phyloP scores from a whole-genome alignment of 305 asterid species.

The Petunia hybrid region DNA sequence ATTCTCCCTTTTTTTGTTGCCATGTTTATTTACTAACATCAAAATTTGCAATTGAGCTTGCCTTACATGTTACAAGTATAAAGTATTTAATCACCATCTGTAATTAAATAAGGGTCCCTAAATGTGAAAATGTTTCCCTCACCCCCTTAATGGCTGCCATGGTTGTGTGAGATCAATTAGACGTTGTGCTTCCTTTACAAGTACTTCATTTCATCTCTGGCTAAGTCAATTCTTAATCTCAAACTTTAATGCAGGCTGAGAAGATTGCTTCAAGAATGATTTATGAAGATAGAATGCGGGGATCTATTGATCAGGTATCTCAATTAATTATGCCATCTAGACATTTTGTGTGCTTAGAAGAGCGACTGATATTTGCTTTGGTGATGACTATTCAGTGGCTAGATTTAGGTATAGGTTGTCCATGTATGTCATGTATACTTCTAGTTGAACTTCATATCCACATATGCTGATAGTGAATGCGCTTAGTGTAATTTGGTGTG shows the following conservation, averaged over 20 bases:
- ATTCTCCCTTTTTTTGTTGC: background rate
- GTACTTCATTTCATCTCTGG: conserved; percentile 20
- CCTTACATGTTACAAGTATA: background rate
- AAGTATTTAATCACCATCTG: background rate
- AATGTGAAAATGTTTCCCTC: conserved; percentile 24
- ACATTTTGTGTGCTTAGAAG: conserved; percentile 17
- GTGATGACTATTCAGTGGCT: conserved; percentile 11
- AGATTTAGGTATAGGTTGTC: conserved; percentile 5
- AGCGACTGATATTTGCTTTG: background rate
- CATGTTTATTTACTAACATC: conserved; percentile 18
- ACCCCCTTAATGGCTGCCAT: conserved; percentile 6
- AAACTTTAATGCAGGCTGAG: conserved; percentile 71
- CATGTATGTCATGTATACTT: background rate
- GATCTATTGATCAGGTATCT: conserved; percentile 95
- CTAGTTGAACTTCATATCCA: background rate
- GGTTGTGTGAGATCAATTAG: background rate
- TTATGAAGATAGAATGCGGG: conserved; percentile 95
- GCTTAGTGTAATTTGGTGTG: conserved; percentile 13
- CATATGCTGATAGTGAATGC: background rate
- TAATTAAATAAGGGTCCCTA: background rate
- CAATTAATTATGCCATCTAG: conserved; percentile 18
- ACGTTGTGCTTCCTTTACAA: background rate
- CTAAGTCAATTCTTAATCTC: background rate
- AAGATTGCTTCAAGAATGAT: conserved; percentile 98
- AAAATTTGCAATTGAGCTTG: conserved; percentile 11